phyloP scores from a whole-genome alignment of 2,329 filamentous ascomycete genomes.

The Chaetomium globosum region DNA sequence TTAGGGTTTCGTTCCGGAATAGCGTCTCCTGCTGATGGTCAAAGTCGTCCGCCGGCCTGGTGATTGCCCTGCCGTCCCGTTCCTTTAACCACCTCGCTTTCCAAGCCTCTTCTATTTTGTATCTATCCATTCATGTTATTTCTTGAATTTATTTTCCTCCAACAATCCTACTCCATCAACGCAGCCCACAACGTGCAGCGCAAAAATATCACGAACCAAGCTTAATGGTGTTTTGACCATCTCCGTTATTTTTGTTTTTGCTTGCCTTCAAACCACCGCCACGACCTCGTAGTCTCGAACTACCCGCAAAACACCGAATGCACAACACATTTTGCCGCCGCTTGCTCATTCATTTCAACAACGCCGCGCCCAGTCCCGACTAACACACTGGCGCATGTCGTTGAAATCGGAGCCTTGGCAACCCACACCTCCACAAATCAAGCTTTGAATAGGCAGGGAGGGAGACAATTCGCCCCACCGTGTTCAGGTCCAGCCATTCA shows the following conservation, averaged over 20 bases:
- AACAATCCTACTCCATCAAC: too few relatives aligned
- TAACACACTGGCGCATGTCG: neutral
- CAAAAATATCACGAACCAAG: too few relatives aligned
- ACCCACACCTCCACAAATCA: neutral
- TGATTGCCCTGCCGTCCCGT: too few relatives aligned
- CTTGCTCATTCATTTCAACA: neutral
- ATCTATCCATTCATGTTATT: too few relatives aligned
- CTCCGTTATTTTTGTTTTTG: neutral
- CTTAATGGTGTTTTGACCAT: neutral
- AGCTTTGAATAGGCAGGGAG: neutral
- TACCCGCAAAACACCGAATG: neutral
- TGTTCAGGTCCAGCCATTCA: neutral
- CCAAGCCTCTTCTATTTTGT: too few relatives aligned
- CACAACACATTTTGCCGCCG: neutral
- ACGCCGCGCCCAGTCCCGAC: neutral
- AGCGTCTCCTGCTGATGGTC: too few relatives aligned
- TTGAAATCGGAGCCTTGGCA: neutral
- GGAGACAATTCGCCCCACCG: neutral
- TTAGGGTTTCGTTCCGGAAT: too few relatives aligned
- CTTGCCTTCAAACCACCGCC: neutral
- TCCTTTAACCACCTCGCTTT: too few relatives aligned
- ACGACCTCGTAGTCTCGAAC: neutral
- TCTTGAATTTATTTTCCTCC: too few relatives aligned
- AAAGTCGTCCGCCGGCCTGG: too few relatives aligned
- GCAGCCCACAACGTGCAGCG: too few relatives aligned